Evolutionary conservation across 1,139 yeast species (phyloP), one percentile per base, ranked within the genome.

Genomic region (Lizanozyma gosingica): DNA sequence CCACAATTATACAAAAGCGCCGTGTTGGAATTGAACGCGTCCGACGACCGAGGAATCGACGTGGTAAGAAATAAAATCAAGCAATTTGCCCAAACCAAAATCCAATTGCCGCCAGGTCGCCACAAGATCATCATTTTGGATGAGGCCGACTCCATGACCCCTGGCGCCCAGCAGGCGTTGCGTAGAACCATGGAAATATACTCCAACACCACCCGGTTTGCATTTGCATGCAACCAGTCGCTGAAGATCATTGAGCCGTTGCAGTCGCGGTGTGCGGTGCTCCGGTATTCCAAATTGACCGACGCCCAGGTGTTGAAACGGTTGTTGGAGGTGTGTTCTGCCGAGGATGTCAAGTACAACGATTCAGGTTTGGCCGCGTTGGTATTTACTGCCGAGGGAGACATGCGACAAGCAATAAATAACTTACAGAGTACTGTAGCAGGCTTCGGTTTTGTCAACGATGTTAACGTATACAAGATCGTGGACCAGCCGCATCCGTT

Each of bases 71-170:
- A 67, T 45, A 66, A 69, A 45, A 70, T 70, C 54, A 70, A 70
- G 48, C 73, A 67, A 47, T 70, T 70, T 62, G 76, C 76, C 3
- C 97, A 90, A 56, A 90, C 92, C 51, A 90, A 86, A 57, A 92
- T 70, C 43, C 64, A 55, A 59, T 59, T 70, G 46, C 76, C 76
- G 3, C 69, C 71, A 9, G 75, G 75, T 11, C 58, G 72, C 51
- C 97, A 92, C 55, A 92, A 92, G 69, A 85, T 59, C 40, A 78
- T 81, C 45, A 83, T 87, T 38, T 62, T 90, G 41, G 97, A 92
- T 63, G 98, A 92, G 61, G 98, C 98, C 0, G 98, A 92, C 59
- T 85, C 95, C 15, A 92, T 92, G 98, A 92, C 98, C n/a, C 78
- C 85, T 38, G 98, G 92, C 60, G 98, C 98, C 0, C 98, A 92